Evolutionary conservation across 306 rosid genomes (phyloP), one percentile per base, ranked within the genome.

Genomic region (Lathyrus aphaca): DNA sequence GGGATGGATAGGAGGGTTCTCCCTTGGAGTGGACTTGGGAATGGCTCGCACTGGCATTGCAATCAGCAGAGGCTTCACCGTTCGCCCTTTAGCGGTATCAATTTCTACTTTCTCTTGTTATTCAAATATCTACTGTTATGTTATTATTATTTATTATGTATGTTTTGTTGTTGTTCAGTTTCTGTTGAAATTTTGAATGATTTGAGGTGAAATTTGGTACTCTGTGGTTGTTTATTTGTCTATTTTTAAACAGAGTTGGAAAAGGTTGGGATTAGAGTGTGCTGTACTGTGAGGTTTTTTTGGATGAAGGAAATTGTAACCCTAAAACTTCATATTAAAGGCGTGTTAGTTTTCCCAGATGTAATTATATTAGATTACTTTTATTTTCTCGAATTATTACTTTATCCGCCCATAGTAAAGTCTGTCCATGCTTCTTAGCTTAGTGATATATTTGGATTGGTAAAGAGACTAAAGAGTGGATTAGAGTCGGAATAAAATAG

Each of bases 1-100:
- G 1, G 76, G 78, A 5, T 94, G 97, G 97, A 81, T 87, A 74
- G 95, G 95, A 46, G 97, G 98, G 2, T 94, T 94, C 79, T 90
- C 96, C 37, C 81, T 94, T 14, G 98, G 98, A 25, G 72, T 94
- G 0, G 98, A 94, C 73, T 73, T 94, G 78, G 98, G 98, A 32
- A 51, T 84, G 83, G 78, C 88, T 13, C 96, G 98, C 25, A 88
- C 92, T 45, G 97, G 98, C 54, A 72, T 94, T 48, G 97, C 97
- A 10, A 77, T 94, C 38, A 94, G 97, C 68, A 94, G 88, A 86
- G 98, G 98, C 71, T 94, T 77, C 86, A 5, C 81, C 35, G 25
- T 87, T 42, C 94, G 95, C 45, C 98, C 97, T 40, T 84, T 94
- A 55, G 82, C 85, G 2, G 98, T 93, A 83, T 72, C 9, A 45